Base-by-base conservation (phyloP, 164 flowering plant species). In the Stephania japonica region DNA sequence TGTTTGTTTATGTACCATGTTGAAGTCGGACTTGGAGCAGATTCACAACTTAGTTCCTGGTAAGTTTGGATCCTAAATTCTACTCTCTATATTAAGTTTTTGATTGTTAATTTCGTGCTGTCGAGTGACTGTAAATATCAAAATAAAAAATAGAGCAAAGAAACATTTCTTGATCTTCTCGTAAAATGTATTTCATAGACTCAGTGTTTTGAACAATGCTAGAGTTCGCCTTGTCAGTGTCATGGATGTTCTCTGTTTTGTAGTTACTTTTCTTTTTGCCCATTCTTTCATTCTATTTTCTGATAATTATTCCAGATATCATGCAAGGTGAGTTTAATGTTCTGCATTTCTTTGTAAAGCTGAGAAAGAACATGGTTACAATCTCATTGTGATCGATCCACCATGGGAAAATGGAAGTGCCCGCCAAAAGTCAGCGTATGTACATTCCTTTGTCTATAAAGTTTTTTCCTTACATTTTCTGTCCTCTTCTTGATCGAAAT, bases 391-490 rank as follows among this genome's bases (percentile, higher is more conserved):
- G 43, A 79, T 93, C 47, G 98, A 95, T 86, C 99, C 99, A 41
- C 99, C 99, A 7, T 95, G 99, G 99, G 99, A 93, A 79, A 95
- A 91, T 78, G 83, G 86, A 84, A 91, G 96, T 81, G 99, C 95
- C 50, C 84, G 67, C 70, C 97, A 91, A 75, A 95, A 93, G 74
- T 83, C 81, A 9, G 71, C 75, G 99, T 90, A 84, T 43, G 89
- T 75, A 41, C 21, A 70, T 64, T 61, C 6, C 62, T 68, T 61
- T 41, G 41, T 23, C 32, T 27, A 13, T 24, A 26, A 1, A 49
- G 18, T 41, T 13, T 9, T 16, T 61, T 65, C 38, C 68, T 6
- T 6, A 63, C 66, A 63, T 25, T 23, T 63, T 63, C 27, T 23
- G 6, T 12, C n/a, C n/a, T 26, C 10, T 23, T 25, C 32, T 63